Evolutionary conservation across 495 filamentous ascomycete species (phyloP).

Genomic region (Penicillium nucicola): DNA sequence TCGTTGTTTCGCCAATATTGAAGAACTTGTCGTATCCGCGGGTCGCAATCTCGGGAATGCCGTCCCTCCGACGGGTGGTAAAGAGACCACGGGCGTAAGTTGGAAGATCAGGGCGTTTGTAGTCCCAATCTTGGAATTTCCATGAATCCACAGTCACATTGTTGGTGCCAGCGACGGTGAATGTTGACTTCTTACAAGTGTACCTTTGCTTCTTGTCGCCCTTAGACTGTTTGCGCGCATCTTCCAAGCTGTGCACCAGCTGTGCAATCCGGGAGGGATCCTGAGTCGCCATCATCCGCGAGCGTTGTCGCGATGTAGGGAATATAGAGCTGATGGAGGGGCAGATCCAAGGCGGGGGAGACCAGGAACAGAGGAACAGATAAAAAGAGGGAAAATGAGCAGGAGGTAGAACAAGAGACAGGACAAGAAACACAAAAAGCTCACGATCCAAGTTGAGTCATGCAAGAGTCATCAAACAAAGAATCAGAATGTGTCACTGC

Average conservation of each 20-base stretch:
- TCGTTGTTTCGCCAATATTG: slow-evolving; percentile 75
- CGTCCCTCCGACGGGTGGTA: slow-evolving; percentile 62
- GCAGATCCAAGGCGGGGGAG: slow-evolving; percentile 1
- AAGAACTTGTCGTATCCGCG: slow-evolving; percentile 99
- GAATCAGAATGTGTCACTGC: slow-evolving; percentile 12
- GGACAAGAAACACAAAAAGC: not conserved
- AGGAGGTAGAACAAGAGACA: not conserved
- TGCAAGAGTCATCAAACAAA: slow-evolving; percentile 6
- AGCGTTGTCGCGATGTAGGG: not conserved
- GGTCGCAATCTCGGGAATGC: slow-evolving; percentile 70
- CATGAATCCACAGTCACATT: slow-evolving; percentile 77
- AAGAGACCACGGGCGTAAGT: slow-evolving; percentile 93
- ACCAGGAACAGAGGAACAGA: not conserved
- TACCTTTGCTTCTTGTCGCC: slow-evolving; percentile 46
- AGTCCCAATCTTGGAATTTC: slow-evolving; percentile 92
- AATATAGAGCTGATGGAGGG: slow-evolving; percentile 9
- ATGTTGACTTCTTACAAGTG: slow-evolving; percentile 72
- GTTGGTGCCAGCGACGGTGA: slow-evolving; percentile 56
- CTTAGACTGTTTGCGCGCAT: slow-evolving; percentile 47
- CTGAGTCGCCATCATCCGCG: slow-evolving; percentile 48
- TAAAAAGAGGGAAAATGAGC: no score
- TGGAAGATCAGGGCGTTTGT: slow-evolving; percentile 79
- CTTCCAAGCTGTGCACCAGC: slow-evolving; percentile 56
- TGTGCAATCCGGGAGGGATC: slow-evolving; percentile 58
- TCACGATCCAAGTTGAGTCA: not conserved